Base-by-base conservation (phyloP, 768 basidiomycete genomes). In the Lactifluus hygrophoroides region DNA sequence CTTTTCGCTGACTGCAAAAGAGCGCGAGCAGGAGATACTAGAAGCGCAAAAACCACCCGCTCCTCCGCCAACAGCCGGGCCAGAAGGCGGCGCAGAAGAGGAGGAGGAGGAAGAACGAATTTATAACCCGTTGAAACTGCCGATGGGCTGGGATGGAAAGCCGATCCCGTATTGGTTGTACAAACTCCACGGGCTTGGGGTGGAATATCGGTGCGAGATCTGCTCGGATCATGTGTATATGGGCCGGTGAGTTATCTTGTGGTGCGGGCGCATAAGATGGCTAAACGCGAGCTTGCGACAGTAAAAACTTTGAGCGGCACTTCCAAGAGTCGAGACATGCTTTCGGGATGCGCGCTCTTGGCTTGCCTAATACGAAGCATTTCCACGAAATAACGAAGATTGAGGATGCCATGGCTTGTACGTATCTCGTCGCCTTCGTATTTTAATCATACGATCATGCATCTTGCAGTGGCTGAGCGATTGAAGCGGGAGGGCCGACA, bases 131-230 rank as follows among this genome's bases (percentile, higher is more conserved):
- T 81, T 98, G 50, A 98, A 98, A 74, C 76, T 98, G 42, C 96
- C 96, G 14, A 78, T 97, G 21, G 93, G 93, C 5, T 97, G 94
- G 94, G 96, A 99, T 68, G 94, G 95, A 32, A 98, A 98, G 69
- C 96, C 96, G 19, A 99, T 99, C 67, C 96, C 96, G 34, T 97
- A 95, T 69, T 97, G 94, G 94, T 66, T 99, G 54, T 99, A 94
- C 76, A 98, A 98, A 73, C 75, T 99, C 37, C 96, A 99, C 68
- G 96, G 96, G 9, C 78, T 98, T 37, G 96, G 96, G n/a, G 94
- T 96, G 28, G 92, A 95, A 71, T 99, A 97, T 71, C 82, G 85
- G 56, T 99, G 96, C 66, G 95, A 98, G 75, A 95, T 99, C 66
- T 98, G 95, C 69, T 94, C 91, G 14, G 94, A 94, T 69, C 88